Evolutionary conservation across 345 rosid species (phyloP), one percentile per base, ranked within the genome.

Genomic region (Eucalyptus marginata): DNA sequence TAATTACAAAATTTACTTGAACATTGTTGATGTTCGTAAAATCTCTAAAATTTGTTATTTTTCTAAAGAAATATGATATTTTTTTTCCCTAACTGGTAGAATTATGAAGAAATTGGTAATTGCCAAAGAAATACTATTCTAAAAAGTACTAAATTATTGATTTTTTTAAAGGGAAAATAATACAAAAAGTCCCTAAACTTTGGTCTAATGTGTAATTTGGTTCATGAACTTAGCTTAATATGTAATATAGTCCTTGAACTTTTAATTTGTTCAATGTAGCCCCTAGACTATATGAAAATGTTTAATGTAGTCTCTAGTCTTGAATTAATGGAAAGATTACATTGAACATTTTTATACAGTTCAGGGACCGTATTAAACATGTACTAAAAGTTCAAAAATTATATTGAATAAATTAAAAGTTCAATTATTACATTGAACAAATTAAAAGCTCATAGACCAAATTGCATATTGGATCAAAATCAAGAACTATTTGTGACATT

Each of bases 121-220:
- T 27, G 2, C 33, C 8, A 27, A 62, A 62, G n/a, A 12, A 27
- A 59, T 59, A 27, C 0, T 29, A 25, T 59, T 59, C 3, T 13
- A 0, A 13, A 27, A 59, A 29, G 31, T 1, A 1, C 56, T 52
- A 18, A 52, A 0, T 18, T 52, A 52, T 52, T 18, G 24, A 18
- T 52, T 52, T 52, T 52, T 52, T 52, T 17, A 1, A 52, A 52
- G 10, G 4, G 2, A 52, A 18, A 52, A 18, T 52, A 18, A 52
- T 0, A 20, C 2, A 20, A 52, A 52, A 52, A 3, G 4, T 3
- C 0, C 5, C 0, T 18, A 0, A 52, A 52, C 0, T 3, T 52
- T 52, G 10, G 58, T 52, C 5, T 52, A 18, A 7, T 52, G 24
- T 52, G 0, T 52, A 18, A 52, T 52, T 52, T 52, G 58, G 4